Evolutionary conservation across 192 early-diverging fungal genomes (phyloP).

Genomic region (Coemansia aciculifera): DNA sequence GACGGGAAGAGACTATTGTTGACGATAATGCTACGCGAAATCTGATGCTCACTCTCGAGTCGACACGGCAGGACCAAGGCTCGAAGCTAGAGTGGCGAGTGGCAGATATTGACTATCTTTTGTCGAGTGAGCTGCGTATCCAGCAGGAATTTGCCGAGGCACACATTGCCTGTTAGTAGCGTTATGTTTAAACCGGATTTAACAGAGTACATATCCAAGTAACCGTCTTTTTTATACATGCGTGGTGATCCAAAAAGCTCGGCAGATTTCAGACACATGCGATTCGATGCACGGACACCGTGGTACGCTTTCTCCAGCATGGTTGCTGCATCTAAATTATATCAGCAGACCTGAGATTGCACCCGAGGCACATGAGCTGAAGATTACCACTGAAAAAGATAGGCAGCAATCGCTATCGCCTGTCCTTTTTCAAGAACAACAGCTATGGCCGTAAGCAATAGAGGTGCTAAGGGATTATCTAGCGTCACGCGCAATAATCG

Average conservation of each 20-base stretch:
- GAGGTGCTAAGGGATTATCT: not conserved
- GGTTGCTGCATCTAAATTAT: not conserved
- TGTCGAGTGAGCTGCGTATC: conserved; percentile 42
- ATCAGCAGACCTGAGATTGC: conserved; percentile 1
- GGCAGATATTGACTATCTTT: conserved; percentile 45
- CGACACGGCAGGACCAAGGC: conserved; percentile 9
- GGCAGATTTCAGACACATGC: not conserved
- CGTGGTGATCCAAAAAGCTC: not conserved
- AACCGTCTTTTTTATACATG: not conserved
- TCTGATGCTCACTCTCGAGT: conserved; percentile 42
- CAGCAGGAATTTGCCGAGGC: conserved; percentile 26
- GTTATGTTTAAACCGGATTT: not conserved
- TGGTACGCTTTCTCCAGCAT: not conserved
- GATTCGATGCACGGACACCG: conserved; percentile 3
- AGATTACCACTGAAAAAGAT: not conserved
- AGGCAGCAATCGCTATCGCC: not conserved
- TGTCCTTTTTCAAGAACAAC: not conserved
- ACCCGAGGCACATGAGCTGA: not conserved
- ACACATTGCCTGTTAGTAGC: not conserved
- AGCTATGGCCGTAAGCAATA: not conserved
- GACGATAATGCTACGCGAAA: conserved; percentile 45
- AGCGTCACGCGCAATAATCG: not conserved
- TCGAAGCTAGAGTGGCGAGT: conserved; percentile 32
- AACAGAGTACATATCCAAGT: not conserved
- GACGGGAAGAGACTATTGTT: conserved; percentile 23